Percentiles rank a stretch among this genome's conserved stretches.
These are phyloP conservation scores for Jaltomata sinuosa DNA, from an alignment of 257 asterid species.

Conservation along the genomic window DNA sequence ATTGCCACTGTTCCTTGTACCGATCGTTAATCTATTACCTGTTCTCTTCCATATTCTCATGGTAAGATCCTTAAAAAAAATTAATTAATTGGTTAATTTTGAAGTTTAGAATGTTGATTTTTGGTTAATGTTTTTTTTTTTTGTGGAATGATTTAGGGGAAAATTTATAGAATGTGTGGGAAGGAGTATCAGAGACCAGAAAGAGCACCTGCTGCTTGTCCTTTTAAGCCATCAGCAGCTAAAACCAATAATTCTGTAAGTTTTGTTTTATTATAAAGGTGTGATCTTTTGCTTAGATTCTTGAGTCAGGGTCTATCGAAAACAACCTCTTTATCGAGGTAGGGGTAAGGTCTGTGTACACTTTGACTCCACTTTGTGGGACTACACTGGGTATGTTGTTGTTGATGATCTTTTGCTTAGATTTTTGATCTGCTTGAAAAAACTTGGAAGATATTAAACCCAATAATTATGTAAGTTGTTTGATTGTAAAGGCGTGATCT, in stretches of 20 bases:
- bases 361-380: neutral
- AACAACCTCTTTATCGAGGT: neutral
- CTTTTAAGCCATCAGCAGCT: constrained; percentile 54
- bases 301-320: neutral
- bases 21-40: constrained; percentile 83
- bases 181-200: constrained; percentile 89
- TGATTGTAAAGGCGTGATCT: neutral
- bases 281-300: neutral
- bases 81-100: neutral
- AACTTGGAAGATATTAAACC: neutral
- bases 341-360: neutral
- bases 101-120: neutral
- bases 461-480: neutral
- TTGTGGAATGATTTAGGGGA: constrained; percentile 42
- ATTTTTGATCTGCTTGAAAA: neutral
- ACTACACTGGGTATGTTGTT: neutral
- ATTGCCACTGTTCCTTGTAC: constrained; percentile 84
- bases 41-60: constrained; percentile 63
- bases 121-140: neutral
- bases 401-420: neutral
- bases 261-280: neutral
- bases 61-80: constrained; percentile 23
- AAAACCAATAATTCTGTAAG: constrained; percentile 55
- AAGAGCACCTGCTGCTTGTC: constrained; percentile 88
- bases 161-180: constrained; percentile 62